phyloP scores from a whole-genome alignment of 2,329 filamentous ascomycete species.

The Sodiomyces alkalinus region DNA sequence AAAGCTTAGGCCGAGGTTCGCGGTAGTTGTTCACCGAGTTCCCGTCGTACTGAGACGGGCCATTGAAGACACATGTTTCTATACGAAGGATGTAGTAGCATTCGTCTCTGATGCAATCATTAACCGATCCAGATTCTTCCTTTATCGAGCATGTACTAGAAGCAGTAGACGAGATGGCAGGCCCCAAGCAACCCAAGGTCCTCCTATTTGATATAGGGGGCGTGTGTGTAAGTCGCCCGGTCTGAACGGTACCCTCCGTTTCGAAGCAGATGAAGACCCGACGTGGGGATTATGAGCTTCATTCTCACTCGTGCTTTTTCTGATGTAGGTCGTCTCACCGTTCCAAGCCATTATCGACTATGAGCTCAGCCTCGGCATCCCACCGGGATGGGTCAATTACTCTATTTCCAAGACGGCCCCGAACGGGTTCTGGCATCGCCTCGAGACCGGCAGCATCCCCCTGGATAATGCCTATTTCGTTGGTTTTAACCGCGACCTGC shows the following conservation, averaged over 20 bases:
- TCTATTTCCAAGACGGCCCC: slow-evolving; percentile 69
- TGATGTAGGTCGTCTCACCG: slow-evolving; percentile 68
- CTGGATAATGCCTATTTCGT: slow-evolving; percentile 63
- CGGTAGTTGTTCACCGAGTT: slow-evolving; percentile 1
- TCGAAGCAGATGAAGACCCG: no score
- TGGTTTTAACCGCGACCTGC: slow-evolving; percentile 62
- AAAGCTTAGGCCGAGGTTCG: slow-evolving; percentile 3
- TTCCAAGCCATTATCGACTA: slow-evolving; percentile 91
- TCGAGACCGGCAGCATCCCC: slow-evolving; percentile 71
- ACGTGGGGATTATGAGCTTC: no score
- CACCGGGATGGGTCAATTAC: slow-evolving; percentile 81
- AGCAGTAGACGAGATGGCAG: slow-evolving; percentile 23
- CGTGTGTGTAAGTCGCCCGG: slow-evolving; percentile 89
- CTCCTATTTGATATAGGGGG: slow-evolving; percentile 92
- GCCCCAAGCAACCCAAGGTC: slow-evolving; percentile 46
- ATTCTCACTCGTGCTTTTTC: slow-evolving; percentile 2
- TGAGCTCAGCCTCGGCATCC: slow-evolving; percentile 61
- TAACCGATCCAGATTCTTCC: slow-evolving; percentile 6
- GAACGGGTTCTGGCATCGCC: slow-evolving; percentile 70
- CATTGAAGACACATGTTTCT: no score
- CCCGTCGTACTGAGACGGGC: no score
- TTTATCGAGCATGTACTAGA: slow-evolving; percentile 15
- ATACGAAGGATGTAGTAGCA: no score
- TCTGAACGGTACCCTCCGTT: no score
- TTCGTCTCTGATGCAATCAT: slow-evolving; percentile 4